Evolutionary conservation across 345 rosid genomes (phyloP), one percentile per base, ranked within the genome.

Genomic region (Gossypium raimondii): DNA sequence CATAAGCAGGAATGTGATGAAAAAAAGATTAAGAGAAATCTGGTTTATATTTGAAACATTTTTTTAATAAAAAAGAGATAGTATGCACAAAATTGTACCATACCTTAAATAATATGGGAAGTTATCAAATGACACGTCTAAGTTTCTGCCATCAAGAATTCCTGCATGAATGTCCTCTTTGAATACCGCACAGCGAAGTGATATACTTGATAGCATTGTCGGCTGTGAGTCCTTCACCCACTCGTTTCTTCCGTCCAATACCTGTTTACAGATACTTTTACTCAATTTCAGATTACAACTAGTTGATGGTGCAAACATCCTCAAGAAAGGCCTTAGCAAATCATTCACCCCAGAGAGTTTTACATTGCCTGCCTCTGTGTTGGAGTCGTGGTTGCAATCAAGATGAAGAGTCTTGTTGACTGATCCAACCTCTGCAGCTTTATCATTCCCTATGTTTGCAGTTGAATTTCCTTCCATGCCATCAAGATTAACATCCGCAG

Each of bases 71-170:
- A 20, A 66, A 48, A 25, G 17, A 52, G n/a, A 29, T 0, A 22
- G 29, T 52, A 52, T 2, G 16, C 45, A 27, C 9, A 3, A 38
- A 34, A 24, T 74, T 50, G 12, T 74, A 48, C 55, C 5, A 73
- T 82, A 94, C 98, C 98, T 94, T 74, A 94, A 80, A 85, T 90
- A 90, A 78, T 94, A 92, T 38, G 98, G 98, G 72, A 94, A 94
- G 67, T 84, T 77, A 43, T 92, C 91, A 73, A 94, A 90, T 74
- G 98, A 88, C 70, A 86, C 97, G 75, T 86, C 79, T 72, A 86
- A 76, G 73, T 78, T 83, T 87, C 80, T 77, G 62, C 97, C 98
- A 82, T 89, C 97, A 55, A 94, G 87, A 76, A 92, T 89, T 81
- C 93, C 90, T 53, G 92, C 91, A 73, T 79, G 80, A 78, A 92